Evolutionary conservation across 1,139 yeast genomes (phyloP), one percentile per base, ranked within the genome.

Genomic region (Debaryomyces psychrophilus): DNA sequence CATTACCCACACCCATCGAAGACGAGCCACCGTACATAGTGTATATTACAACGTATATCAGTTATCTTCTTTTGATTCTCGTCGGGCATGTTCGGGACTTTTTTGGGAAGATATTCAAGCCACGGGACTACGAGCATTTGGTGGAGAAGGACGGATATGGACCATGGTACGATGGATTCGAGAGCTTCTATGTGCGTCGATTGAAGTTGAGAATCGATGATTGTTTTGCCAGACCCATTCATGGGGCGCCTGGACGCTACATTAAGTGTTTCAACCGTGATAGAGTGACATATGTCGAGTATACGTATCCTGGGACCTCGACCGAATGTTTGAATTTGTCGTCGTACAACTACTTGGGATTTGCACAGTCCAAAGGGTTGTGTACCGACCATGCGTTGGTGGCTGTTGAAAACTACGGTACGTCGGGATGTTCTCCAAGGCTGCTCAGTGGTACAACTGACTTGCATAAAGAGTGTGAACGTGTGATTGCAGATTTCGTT

Each of bases 211-310:
- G 97, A 68, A 81, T 93, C 53, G 96, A 88, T 61, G 98, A 93
- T 67, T 90, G 97, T 66, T 93, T 93, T 68, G 90, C 95, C 4
- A 83, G 97, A 63, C 97, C 97, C 29, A 89, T 95, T 27, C 87
- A 89, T 50, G 98, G 98, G 35, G 99, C 93, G 27, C 99, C 99
- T 1, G 99, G 99, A 20, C 82, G 99, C 65, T 85, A 76, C 59
- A 84, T 93, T 58, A 81, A 84, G 47, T 84, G 96, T 58, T 83
- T 86, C 59, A 92, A 90, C 58, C 81, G 99, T 56, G 72, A 75
- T 34, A 77, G 92, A 12, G 73, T 76, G 37, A 85, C 86, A 53
- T 79, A 81, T 59, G 80, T 81, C 61, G 76, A 65, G 54, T 89
- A 80, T 62, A 75, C 79, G 34, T 88, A 86, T 61, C 82, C 90